Percentiles rank a stretch among this genome's conserved stretches.
Evolutionary conservation across 495 filamentous ascomycete species (phyloP).

Genomic region (Daldinia caldariorum): DNA sequence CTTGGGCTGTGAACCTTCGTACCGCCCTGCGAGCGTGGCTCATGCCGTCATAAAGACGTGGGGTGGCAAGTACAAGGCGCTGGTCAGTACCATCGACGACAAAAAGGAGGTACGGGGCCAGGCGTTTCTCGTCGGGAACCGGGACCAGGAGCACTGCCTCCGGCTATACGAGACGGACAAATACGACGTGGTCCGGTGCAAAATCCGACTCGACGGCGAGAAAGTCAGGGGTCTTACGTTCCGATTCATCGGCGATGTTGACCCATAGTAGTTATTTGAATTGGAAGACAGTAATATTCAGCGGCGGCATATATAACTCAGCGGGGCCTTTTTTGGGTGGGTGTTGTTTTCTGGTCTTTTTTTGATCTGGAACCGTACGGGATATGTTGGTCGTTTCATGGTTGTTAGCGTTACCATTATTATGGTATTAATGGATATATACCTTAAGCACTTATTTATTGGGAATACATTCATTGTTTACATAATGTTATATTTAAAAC

Average conservation of each 20-base stretch:
- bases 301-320: too few relatives aligned
- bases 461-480: too few relatives aligned
- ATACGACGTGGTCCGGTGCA: background rate
- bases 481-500: too few relatives aligned
- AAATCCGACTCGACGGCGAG: background rate
- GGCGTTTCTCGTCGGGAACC: background rate
- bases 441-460: too few relatives aligned
- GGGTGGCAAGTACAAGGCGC: background rate
- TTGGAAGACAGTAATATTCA: too few relatives aligned
- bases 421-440: too few relatives aligned
- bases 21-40: background rate
- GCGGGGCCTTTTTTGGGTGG: too few relatives aligned
- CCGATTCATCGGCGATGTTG: background rate
- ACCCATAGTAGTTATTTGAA: background rate
- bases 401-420: too few relatives aligned
- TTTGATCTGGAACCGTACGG: too few relatives aligned
- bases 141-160: background rate
- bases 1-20: conserved; percentile 16
- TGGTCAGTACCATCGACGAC: background rate
- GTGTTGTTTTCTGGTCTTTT: too few relatives aligned
- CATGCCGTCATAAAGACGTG: background rate
- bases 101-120: background rate
- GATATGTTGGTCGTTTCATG: too few relatives aligned
- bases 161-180: background rate
- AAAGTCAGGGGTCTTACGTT: background rate